A percentile compares a stretch with the other conserved stretches of the same genome.
These are phyloP conservation scores for Sugiyamaella sp. DNA, from an alignment of 1,139 yeast species.

Conservation along the genomic window DNA sequence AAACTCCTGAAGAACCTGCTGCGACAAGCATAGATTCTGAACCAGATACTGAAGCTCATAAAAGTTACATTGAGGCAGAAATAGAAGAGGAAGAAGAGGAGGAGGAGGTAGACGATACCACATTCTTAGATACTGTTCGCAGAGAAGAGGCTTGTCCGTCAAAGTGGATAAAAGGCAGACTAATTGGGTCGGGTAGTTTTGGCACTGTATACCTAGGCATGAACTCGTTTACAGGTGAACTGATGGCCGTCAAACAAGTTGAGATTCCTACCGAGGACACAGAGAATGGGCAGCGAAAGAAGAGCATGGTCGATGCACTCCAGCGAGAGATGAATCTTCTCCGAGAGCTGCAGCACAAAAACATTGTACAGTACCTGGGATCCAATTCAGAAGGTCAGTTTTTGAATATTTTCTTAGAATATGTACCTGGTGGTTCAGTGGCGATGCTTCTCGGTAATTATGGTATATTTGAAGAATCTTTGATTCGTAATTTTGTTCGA, in stretches of 20 bases:
- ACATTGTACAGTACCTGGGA: conserved; percentile 89
- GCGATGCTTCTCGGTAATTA: conserved; percentile 81
- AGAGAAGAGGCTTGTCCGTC: conserved; percentile 61
- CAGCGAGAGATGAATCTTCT: conserved; percentile 82
- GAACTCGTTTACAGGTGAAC: conserved; percentile 89
- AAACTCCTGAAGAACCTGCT: background rate
- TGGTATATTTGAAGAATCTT: conserved; percentile 91
- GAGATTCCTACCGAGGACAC: conserved; percentile 54
- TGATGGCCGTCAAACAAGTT: conserved; percentile 97
- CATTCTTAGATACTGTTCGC: conserved; percentile 48
- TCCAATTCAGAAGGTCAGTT: conserved; percentile 68
- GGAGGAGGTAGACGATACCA: conserved; percentile 35
- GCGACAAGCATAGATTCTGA: background rate
- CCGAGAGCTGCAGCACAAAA: conserved; percentile 83
- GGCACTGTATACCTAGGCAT: conserved; percentile 92
- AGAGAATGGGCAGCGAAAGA: conserved; percentile 51
- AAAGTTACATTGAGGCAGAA: background rate
- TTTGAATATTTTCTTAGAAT: conserved; percentile 85
- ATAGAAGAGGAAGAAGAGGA: conserved; percentile 19
- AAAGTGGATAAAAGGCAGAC: conserved; percentile 91
- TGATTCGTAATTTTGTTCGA: conserved; percentile 78
- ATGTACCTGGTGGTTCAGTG: conserved; percentile 96
- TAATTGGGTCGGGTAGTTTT: conserved; percentile 93
- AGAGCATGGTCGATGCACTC: conserved; percentile 76
- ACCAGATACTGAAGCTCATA: background rate